phyloP scores from a whole-genome alignment of 768 basidiomycete genomes.

The Hygrophorus russula region DNA sequence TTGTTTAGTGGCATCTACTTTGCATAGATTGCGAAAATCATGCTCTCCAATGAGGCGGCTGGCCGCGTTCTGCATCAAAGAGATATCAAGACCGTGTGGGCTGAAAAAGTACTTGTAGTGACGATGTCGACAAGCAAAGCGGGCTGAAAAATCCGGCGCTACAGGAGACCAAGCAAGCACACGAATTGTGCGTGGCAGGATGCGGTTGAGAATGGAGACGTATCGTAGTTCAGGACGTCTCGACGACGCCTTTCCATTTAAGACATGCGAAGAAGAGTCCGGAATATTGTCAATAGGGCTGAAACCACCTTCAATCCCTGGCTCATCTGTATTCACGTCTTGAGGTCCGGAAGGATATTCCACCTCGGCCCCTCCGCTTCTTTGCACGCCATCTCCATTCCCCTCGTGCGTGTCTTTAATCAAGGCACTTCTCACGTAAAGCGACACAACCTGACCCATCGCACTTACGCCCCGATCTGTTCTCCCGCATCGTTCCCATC shows the following conservation, averaged over 20 bases:
- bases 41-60: constrained; percentile 70
- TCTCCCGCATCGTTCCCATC: constrained; percentile 84
- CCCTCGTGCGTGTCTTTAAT: constrained; percentile 8
- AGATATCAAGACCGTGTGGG: constrained; percentile 50
- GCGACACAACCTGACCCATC: constrained; percentile 84
- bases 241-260: constrained; percentile 7
- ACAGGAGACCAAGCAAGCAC: constrained; percentile 94
- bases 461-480: constrained; percentile 95
- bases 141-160: constrained; percentile 65
- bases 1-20: constrained; percentile 86
- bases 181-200: constrained; percentile 84
- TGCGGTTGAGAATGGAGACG: constrained; percentile 67
- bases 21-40: constrained; percentile 94
- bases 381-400: background rate
- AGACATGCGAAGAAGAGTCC: constrained; percentile 4
- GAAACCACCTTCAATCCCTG: background rate
- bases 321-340: background rate
- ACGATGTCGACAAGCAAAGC: constrained; percentile 75
- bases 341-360: background rate
- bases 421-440: constrained; percentile 78
- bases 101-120: constrained; percentile 99
- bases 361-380: background rate
- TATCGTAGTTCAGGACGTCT: constrained; percentile 57
- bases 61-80: constrained; percentile 69
- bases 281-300: background rate